Evolutionary conservation across 768 basidiomycete genomes (phyloP).

Genomic region (Galerina marginata): DNA sequence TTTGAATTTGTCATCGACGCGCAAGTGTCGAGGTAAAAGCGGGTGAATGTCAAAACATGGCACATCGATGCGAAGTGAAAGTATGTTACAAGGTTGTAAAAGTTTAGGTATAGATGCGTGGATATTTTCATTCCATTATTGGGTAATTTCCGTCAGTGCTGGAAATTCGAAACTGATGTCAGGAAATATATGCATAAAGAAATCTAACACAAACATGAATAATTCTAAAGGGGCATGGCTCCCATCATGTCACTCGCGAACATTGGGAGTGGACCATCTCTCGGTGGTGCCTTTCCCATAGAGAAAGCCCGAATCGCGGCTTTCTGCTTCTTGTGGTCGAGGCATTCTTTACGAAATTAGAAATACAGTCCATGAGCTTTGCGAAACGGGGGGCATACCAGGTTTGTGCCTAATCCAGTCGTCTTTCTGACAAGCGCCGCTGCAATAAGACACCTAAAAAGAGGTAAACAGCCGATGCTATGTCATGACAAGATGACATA

Average conservation of each 20-base stretch:
- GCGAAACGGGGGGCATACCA: background rate
- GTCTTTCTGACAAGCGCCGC: conserved; percentile 2
- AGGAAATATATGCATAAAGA: too few species aligned
- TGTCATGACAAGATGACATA: conserved; percentile 1
- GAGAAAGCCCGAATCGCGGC: conserved; percentile 1
- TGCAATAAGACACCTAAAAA: conserved; percentile 4
- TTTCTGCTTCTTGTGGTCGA: background rate
- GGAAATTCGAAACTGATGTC: too few species aligned
- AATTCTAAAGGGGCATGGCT: background rate
- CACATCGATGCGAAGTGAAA: too few species aligned
- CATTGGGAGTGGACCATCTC: background rate
- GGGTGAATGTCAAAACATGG: too few species aligned
- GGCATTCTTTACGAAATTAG: background rate
- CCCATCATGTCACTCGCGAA: conserved; percentile 4
- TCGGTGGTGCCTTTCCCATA: background rate
- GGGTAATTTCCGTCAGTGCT: too few species aligned
- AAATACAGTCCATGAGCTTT: background rate
- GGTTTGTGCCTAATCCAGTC: conserved; percentile 8
- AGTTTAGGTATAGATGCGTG: too few species aligned
- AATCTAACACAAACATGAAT: background rate
- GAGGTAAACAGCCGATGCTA: background rate
- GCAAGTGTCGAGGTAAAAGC: too few species aligned
- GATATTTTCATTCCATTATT: too few species aligned
- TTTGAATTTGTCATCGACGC: too few species aligned
- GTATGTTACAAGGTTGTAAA: too few species aligned